Conservation (phyloP, 305 asterid genomes). For the Fraxinus greggii region DNA sequence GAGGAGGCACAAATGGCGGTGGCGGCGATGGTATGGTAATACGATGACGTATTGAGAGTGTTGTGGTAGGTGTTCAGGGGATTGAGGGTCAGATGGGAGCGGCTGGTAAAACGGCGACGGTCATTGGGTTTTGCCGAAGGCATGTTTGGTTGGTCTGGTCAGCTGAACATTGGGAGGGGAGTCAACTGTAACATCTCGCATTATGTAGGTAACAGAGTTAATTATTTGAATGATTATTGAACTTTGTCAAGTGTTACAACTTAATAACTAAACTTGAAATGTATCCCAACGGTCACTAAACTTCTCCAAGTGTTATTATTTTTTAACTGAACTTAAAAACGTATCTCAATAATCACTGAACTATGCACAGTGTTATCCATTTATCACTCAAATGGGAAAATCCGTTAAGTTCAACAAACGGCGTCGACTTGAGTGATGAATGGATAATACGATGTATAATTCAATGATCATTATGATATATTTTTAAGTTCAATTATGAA, state of each 20-base stretch:
- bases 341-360: no score
- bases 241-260: no score
- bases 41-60: slow-evolving; percentile 62
- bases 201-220: no score
- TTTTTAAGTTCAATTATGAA: neutral
- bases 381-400: neutral
- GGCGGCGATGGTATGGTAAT: slow-evolving; percentile 46
- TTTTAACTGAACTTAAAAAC: neutral
- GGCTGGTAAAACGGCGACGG: slow-evolving; percentile 34
- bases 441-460: neutral
- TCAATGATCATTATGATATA: neutral
- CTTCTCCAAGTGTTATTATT: no score
- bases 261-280: no score
- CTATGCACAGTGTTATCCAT: no score
- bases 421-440: neutral
- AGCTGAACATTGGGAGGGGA: neutral
- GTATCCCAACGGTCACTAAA: no score
- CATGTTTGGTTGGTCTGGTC: neutral
- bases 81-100: slow-evolving; percentile 43
- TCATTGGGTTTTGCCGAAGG: neutral
- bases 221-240: no score
- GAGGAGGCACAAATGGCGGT: slow-evolving; percentile 26
- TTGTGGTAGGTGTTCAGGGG: slow-evolving; percentile 17
- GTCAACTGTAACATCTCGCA: no score
- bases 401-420: no score